Evolutionary conservation across 352 stramenopile species (phyloP).

Genomic region (Globisporangium viniferum): DNA sequence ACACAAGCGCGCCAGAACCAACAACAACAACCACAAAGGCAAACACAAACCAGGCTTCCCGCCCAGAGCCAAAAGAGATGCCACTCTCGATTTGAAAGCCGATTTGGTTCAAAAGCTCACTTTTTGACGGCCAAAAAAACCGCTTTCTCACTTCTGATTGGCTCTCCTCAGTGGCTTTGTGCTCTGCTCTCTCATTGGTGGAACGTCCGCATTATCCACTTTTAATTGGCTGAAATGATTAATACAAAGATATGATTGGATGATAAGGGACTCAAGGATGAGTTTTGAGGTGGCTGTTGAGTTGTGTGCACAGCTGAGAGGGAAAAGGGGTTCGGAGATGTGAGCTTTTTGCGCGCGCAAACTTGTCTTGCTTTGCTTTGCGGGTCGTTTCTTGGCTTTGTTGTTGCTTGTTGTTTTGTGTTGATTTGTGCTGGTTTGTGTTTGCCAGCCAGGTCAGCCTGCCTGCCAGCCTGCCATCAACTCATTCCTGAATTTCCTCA

Average conservation of each 20-base stretch:
- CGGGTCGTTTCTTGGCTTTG: neutral
- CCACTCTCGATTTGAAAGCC: neutral
- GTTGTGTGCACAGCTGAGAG: neutral
- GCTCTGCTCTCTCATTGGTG: conserved; percentile 28
- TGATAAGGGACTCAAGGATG: neutral
- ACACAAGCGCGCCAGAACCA: neutral
- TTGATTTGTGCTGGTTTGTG: neutral
- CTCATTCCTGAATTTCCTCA: conserved; percentile 61
- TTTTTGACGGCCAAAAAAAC: neutral
- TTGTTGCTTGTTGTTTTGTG: neutral
- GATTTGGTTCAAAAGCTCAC: neutral
- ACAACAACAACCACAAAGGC: neutral
- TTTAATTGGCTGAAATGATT: conserved; percentile 9
- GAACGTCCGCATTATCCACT: neutral
- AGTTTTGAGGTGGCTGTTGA: conserved; percentile 3
- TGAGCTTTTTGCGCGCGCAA: neutral
- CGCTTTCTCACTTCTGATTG: conserved; percentile 12
- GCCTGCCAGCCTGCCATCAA: neutral
- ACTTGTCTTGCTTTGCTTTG: neutral
- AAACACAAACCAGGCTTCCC: neutral
- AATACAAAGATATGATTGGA: conserved; percentile 21
- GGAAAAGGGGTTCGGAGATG: neutral
- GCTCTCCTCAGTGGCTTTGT: neutral
- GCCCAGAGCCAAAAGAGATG: neutral
- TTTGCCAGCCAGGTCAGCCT: neutral